Conservation (phyloP, 2,329 filamentous ascomycete species). For the Akanthomyces uredinophilus region DNA sequence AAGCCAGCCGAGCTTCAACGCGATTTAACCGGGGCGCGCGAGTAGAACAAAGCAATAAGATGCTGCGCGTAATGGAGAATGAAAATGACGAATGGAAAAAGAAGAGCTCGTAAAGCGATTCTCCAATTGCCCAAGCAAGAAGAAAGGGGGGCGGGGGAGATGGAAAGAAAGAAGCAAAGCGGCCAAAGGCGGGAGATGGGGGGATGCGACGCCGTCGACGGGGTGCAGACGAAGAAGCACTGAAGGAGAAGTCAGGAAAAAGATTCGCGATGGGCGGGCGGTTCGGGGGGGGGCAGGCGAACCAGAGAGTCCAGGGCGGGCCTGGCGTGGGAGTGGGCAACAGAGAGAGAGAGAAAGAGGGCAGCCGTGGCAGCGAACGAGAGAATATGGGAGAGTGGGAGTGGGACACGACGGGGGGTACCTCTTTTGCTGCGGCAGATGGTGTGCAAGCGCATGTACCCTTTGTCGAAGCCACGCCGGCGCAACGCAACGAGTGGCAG, state of each 20-base stretch:
- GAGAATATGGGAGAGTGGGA: too few species aligned
- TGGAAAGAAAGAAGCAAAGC: conserved; percentile 14
- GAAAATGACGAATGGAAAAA: background rate
- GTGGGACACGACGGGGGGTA: background rate
- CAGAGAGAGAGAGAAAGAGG: background rate
- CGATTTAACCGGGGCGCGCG: conserved; percentile 6
- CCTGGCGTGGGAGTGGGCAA: background rate
- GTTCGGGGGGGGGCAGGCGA: conserved; percentile 4
- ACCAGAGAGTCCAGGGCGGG: background rate
- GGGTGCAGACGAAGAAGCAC: background rate
- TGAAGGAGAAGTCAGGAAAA: conserved; percentile 5
- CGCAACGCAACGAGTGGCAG: too few species aligned
- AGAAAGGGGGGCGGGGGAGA: background rate
- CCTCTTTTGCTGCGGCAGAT: background rate
- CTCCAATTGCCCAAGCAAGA: background rate
- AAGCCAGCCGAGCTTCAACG: conserved; percentile 4
- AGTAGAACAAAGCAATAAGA: background rate
- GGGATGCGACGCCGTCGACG: conserved; percentile 10
- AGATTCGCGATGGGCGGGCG: conserved; percentile 10
- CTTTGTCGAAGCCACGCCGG: background rate
- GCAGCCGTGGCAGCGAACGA: too few species aligned
- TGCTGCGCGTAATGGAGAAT: background rate
- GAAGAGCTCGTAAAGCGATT: conserved; percentile 1
- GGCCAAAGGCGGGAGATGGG: conserved; percentile 3
- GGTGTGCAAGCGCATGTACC: background rate